Conservation (phyloP, 2,329 filamentous ascomycete genomes). For the Penicillium sclerotigenum region DNA sequence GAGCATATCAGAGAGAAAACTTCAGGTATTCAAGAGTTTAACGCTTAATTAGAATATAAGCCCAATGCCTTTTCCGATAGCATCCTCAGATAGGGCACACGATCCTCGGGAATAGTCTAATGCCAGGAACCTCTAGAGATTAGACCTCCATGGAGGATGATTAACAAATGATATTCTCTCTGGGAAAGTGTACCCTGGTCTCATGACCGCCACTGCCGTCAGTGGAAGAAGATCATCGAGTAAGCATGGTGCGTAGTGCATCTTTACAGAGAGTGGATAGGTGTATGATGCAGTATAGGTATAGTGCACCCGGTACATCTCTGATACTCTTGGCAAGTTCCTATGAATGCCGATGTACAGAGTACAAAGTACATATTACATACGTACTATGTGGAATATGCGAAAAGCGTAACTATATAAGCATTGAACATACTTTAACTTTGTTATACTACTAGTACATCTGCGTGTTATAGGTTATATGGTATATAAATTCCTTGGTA, state of each 20-base stretch:
- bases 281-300: constrained; percentile 7
- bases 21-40: background rate
- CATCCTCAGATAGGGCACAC: background rate
- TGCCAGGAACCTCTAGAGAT: background rate
- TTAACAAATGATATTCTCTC: background rate
- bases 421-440: too few species aligned
- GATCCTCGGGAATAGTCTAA: background rate
- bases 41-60: background rate
- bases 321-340: background rate
- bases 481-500: background rate
- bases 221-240: constrained; percentile 22
- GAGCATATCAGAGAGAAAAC: background rate
- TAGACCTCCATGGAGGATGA: background rate
- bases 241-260: constrained; percentile 1
- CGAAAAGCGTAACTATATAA: background rate
- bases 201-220: constrained; percentile 23
- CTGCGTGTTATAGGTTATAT: background rate
- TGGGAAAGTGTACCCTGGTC: constrained; percentile 13
- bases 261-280: constrained; percentile 2
- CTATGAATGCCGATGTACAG: too few species aligned
- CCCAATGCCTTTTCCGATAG: background rate
- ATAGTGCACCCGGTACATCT: constrained; percentile 9
- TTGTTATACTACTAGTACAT: too few species aligned
- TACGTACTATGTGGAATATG: too few species aligned
- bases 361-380: too few species aligned